A percentile compares a stretch with the other conserved stretches of the same genome.
Conservation (phyloP, 2,329 filamentous ascomycete species). For the Didymella keratinophila region DNA sequence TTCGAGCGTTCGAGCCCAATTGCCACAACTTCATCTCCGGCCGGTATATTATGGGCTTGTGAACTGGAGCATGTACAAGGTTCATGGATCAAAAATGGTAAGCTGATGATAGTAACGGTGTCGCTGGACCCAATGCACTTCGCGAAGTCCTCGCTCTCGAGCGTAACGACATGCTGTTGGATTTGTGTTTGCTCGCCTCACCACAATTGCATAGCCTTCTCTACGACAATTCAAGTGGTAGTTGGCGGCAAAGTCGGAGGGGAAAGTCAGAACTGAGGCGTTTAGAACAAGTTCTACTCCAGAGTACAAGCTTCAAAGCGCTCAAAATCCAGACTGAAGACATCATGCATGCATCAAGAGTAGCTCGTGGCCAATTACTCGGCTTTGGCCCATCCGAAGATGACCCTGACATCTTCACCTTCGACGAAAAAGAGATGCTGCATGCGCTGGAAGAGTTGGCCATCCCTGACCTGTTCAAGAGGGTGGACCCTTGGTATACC, state of each 20-base stretch:
- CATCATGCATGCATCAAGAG: constrained; percentile 1
- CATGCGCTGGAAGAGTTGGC: constrained; percentile 1
- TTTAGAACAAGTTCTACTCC: neutral
- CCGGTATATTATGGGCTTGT: too few species aligned
- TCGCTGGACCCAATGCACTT: too few species aligned
- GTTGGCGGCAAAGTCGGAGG: neutral
- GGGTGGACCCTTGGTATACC: neutral
- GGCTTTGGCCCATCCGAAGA: neutral
- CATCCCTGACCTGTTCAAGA: neutral
- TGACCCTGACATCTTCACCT: neutral
- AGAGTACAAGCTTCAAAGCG: neutral
- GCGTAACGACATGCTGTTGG: constrained; percentile 2
- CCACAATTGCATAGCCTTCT: neutral
- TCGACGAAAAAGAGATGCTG: neutral
- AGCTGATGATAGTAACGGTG: too few species aligned
- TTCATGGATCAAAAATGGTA: too few species aligned
- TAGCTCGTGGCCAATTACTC: neutral
- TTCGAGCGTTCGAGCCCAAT: too few species aligned
- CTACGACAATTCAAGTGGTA: neutral
- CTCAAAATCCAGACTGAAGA: neutral
- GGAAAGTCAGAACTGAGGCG: neutral
- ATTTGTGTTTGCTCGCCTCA: neutral
- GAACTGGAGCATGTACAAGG: too few species aligned
- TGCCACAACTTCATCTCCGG: too few species aligned
- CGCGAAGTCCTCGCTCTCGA: neutral